phyloP scores from a whole-genome alignment of 2,329 filamentous ascomycete genomes.

The Colletotrichum sp. region DNA sequence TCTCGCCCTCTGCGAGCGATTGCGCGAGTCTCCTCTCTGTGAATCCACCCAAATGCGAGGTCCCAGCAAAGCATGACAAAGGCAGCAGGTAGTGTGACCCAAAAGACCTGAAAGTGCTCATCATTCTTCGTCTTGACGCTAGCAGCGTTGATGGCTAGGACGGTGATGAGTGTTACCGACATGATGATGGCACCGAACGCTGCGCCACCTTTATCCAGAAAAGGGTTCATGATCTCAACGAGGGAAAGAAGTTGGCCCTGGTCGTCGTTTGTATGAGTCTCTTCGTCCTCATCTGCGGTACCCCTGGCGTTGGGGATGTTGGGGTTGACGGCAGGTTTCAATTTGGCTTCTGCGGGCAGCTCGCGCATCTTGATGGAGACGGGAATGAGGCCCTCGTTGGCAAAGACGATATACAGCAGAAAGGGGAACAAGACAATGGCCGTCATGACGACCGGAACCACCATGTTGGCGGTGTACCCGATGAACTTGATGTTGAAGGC shows the following conservation, averaged over 20 bases:
- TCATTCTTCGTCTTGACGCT: conserved; percentile 52
- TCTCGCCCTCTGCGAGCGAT: conserved; percentile 62
- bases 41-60: conserved; percentile 65
- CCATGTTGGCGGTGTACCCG: conserved; percentile 78
- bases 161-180: conserved; percentile 68
- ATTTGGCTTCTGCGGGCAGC: conserved; percentile 61
- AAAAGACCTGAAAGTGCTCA: conserved; percentile 60
- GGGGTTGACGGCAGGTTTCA: conserved; percentile 67
- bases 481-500: conserved; percentile 77
- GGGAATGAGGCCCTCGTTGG: conserved; percentile 68
- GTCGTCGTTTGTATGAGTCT: conserved; percentile 41
- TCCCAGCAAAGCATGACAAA: conserved; percentile 75
- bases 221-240: conserved; percentile 79
- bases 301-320: conserved; percentile 72
- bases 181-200: conserved; percentile 70
- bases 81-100: conserved; percentile 72
- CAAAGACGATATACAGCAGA: conserved; percentile 72
- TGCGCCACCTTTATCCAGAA: conserved; percentile 70
- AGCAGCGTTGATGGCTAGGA: conserved; percentile 70
- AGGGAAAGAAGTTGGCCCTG: conserved; percentile 63
- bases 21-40: conserved; percentile 66
- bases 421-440: conserved; percentile 73
- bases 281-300: conserved; percentile 56
- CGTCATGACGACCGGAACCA: conserved; percentile 73
- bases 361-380: conserved; percentile 71